phyloP scores from a whole-genome alignment of 1,284 basidiomycete species.

The Gomphus sp. region DNA sequence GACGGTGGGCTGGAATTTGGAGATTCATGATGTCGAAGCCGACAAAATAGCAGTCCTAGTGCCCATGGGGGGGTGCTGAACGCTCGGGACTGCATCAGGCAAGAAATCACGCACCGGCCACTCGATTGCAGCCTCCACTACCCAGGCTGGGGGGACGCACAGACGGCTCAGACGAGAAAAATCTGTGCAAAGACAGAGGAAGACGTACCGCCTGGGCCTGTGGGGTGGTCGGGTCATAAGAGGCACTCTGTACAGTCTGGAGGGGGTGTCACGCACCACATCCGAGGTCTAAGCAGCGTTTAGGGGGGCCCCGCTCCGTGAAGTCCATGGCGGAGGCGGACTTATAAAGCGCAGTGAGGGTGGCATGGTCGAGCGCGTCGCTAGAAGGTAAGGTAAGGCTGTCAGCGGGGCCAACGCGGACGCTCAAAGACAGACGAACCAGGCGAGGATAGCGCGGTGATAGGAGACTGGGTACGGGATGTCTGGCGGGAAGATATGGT shows the following conservation, averaged over 20 bases:
- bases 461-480: constrained; percentile 64
- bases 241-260: background rate
- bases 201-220: constrained; percentile 32
- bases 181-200: background rate
- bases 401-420: background rate
- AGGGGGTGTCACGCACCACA: constrained; percentile 31
- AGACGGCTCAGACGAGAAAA: too few species aligned
- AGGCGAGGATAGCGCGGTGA: constrained; percentile 24
- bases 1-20: constrained; percentile 44
- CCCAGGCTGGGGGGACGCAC: constrained; percentile 34
- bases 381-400: background rate
- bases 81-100: background rate
- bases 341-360: constrained; percentile 38
- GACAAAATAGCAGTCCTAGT: constrained; percentile 22
- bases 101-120: constrained; percentile 51
- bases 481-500: constrained; percentile 19
- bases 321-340: constrained; percentile 50
- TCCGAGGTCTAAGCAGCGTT: constrained; percentile 51
- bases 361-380: constrained; percentile 29
- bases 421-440: background rate
- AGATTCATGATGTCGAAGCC: constrained; percentile 69
- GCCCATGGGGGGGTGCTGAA: background rate
- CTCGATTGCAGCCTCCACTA: constrained; percentile 59
- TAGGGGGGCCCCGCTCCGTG: constrained; percentile 28
- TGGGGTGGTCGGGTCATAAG: background rate